Percentiles rank a stretch among this genome's conserved stretches.
Evolutionary conservation across 2,329 filamentous ascomycete genomes (phyloP).

Genomic region (Fusarium sp.): DNA sequence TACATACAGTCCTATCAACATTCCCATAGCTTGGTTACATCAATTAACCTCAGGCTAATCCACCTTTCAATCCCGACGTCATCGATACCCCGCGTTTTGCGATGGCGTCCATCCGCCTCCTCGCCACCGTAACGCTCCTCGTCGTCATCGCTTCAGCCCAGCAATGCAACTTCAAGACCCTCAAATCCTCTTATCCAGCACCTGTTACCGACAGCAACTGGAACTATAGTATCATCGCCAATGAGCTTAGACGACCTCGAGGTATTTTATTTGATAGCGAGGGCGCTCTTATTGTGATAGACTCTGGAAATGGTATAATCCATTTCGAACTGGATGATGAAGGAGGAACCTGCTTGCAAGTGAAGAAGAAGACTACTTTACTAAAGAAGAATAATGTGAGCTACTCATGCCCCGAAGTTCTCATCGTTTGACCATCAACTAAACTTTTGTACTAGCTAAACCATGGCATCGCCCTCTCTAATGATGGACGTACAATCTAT

Average conservation of each 20-base stretch:
- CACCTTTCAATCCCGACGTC: background rate
- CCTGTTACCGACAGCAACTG: constrained; percentile 56
- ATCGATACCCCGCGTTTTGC: constrained; percentile 13
- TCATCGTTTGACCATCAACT: background rate
- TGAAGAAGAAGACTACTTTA: constrained; percentile 51
- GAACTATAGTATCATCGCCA: constrained; percentile 56
- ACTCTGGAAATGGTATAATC: constrained; percentile 55
- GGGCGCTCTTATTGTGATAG: constrained; percentile 59
- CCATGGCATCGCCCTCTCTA: constrained; percentile 66
- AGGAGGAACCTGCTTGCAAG: constrained; percentile 54
- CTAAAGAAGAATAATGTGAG: constrained; percentile 52
- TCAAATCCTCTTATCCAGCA: constrained; percentile 50
- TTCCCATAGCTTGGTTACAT: background rate
- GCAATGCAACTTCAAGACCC: constrained; percentile 39
- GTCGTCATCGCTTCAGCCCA: constrained; percentile 13
- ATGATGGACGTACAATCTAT: constrained; percentile 64
- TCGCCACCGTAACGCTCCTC: constrained; percentile 19
- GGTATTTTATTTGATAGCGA: constrained; percentile 58
- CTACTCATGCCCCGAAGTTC: background rate
- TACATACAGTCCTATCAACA: background rate
- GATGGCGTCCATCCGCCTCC: constrained; percentile 26
- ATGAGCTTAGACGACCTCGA: constrained; percentile 55
- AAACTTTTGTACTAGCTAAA: constrained; percentile 55
- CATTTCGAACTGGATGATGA: constrained; percentile 55
- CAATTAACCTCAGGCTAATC: background rate